Percentiles rank a stretch among this genome's conserved stretches.
Conservation (phyloP, 2,329 filamentous ascomycete genomes). For the Colletotrichum sp. region DNA sequence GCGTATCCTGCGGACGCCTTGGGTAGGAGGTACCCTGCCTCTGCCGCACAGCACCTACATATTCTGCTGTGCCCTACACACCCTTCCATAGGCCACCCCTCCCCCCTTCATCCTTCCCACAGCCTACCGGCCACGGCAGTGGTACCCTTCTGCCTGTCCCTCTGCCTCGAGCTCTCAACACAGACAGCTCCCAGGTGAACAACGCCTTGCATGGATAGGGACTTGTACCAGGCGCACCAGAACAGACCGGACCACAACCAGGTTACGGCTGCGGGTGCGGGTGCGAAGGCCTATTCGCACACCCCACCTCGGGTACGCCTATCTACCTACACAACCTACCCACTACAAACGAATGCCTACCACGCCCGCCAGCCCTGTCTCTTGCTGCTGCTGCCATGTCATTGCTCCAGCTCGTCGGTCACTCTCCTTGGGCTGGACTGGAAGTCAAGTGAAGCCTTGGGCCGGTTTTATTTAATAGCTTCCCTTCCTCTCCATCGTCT, state of each 20-base stretch:
- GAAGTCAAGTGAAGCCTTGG: conserved; percentile 4
- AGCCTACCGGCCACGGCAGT: conserved; percentile 1
- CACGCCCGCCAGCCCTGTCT: conserved; percentile 12
- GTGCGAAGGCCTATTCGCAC: neutral
- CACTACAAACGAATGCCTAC: neutral
- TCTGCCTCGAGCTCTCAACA: neutral
- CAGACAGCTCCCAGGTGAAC: neutral
- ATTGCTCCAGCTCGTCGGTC: conserved; percentile 9
- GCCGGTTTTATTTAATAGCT: conserved; percentile 19
- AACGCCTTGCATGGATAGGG: conserved; percentile 7
- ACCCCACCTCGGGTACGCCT: neutral
- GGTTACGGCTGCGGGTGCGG: neutral
- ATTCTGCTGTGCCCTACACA: neutral
- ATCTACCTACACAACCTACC: neutral
- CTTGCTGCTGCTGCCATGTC: conserved; percentile 9
- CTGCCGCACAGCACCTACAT: neutral
- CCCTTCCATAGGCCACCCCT: neutral
- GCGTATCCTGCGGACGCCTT: neutral
- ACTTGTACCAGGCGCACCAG: neutral
- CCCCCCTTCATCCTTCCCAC: neutral
- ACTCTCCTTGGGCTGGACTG: neutral
- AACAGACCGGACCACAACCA: neutral
- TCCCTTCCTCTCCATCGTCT: neutral
- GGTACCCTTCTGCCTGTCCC: neutral
- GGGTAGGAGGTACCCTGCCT: neutral